Base-by-base conservation (phyloP, 306 rosid genomes). In the Parietaria judaica region DNA sequence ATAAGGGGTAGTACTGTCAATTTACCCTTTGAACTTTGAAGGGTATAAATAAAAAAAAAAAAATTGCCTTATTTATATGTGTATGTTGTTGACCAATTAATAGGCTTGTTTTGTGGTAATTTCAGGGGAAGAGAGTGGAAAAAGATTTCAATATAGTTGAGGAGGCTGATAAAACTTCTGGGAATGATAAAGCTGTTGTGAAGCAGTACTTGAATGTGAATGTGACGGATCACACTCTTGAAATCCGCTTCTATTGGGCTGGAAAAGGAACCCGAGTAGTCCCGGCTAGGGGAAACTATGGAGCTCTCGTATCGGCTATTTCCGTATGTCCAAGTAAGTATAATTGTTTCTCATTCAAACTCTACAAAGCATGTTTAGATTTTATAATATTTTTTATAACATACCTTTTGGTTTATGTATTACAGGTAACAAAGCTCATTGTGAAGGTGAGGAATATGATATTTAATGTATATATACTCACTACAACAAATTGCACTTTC, bases 291-390 rank as follows among this genome's bases (percentile, higher is more conserved):
- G 74, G 74, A 36, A 3, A 14, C 1, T 70, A 70, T 56, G 74
- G 74, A 7, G 9, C 51, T 51, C 74, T 70, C 5, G 56, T 70
- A 56, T 70, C 74, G 7, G 74, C 69, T 58, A 70, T 70, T 9
- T 63, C 69, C 14, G 51, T 63, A 10, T 46, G 54, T 46, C 54
- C 36, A 4, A 23, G 66, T 62, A 62, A 46, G 55, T 62, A 13
- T 62, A 13, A 13, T 48, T 47, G 7, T 3, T 8, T 41, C 8
- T 41, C 8, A 1, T 10, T 17, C 17, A 7, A 31, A 23, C 37
- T 3, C 15, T 58, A 5, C 5, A 4, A 34, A 7, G 16, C 9
- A n/a, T 49, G 53, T 5, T 4, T 4, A 4, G 5, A 3, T 4
- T n/a, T 49, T n/a, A 5, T 10, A 49, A 49, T 17, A 7, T 15